Percentiles rank a stretch among this genome's conserved stretches.
Evolutionary conservation across 2,329 filamentous ascomycete species (phyloP).

Genomic region (Colletotrichum sp.): DNA sequence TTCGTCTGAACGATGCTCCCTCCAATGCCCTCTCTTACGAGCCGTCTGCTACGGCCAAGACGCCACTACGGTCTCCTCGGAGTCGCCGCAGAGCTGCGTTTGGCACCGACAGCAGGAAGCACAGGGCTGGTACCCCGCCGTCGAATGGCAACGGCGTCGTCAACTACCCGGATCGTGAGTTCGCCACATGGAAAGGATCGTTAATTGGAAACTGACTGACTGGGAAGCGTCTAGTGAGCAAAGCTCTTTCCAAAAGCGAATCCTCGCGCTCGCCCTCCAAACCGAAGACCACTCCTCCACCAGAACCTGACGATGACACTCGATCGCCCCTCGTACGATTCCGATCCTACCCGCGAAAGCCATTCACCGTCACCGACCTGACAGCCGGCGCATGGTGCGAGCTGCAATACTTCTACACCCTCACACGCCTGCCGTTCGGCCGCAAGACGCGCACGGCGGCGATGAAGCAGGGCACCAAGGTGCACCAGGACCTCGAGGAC

Average conservation of each 20-base stretch:
- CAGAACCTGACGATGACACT: conserved; percentile 32
- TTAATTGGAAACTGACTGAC: conserved; percentile 60
- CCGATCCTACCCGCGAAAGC: conserved; percentile 76
- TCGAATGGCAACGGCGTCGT: conserved; percentile 31
- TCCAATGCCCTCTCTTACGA: conserved; percentile 28
- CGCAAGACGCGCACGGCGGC: conserved; percentile 76
- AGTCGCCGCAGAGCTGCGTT: conserved; percentile 13
- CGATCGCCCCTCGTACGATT: conserved; percentile 76
- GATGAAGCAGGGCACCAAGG: conserved; percentile 81
- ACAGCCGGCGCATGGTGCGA: conserved; percentile 95
- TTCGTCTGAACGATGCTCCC: conserved; percentile 14
- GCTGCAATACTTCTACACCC: conserved; percentile 87
- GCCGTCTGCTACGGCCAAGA: neutral
- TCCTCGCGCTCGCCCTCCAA: conserved; percentile 3
- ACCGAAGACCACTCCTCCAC: conserved; percentile 18
- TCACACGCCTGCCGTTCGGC: conserved; percentile 75
- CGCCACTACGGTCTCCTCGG: neutral
- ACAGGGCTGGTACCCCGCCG: conserved; percentile 13
- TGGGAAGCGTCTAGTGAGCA: conserved; percentile 67
- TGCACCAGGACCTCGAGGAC: conserved; percentile 86
- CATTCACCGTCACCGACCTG: conserved; percentile 86
- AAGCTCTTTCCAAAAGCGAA: conserved; percentile 35
- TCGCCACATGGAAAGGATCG: conserved; percentile 4
- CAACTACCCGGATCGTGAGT: conserved; percentile 60
- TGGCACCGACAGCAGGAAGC: conserved; percentile 9